A percentile compares a stretch with the other conserved stretches of the same genome.
phyloP scores from a whole-genome alignment of 2,329 filamentous ascomycete genomes.

The Onygena corvina region DNA sequence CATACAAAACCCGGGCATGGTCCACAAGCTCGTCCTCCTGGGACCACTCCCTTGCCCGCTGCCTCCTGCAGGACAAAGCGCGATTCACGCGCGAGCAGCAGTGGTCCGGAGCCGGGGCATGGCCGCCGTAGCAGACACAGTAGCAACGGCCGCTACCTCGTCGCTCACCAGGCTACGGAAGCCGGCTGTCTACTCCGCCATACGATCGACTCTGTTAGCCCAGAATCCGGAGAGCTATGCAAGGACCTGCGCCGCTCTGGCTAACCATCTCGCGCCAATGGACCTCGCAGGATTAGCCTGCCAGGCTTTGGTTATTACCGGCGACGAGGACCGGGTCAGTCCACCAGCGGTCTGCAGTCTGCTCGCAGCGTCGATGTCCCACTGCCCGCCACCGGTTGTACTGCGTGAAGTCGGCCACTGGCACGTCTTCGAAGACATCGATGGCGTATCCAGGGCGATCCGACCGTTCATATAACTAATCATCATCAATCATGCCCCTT shows the following conservation, averaged over 20 bases:
- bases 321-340: constrained; percentile 37
- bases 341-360: constrained; percentile 27
- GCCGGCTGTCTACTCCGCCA: constrained; percentile 33
- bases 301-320: constrained; percentile 35
- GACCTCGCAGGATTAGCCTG: constrained; percentile 25
- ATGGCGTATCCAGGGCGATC: constrained; percentile 11
- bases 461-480: too few species aligned
- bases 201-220: constrained; percentile 35
- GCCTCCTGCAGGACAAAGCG: constrained; percentile 25
- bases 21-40: constrained; percentile 38
- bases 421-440: constrained; percentile 39
- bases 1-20: constrained; percentile 28
- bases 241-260: constrained; percentile 42
- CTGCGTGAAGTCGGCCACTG: constrained; percentile 39
- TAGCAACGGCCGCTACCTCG: constrained; percentile 30
- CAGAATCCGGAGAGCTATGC: constrained; percentile 46
- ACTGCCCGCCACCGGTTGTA: constrained; percentile 23
- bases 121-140: constrained; percentile 31
- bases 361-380: constrained; percentile 18
- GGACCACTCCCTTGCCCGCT: constrained; percentile 39
- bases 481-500: too few species aligned
- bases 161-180: constrained; percentile 27
- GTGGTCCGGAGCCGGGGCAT: constrained; percentile 37
- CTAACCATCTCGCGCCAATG: constrained; percentile 26
- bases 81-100: constrained; percentile 27